A percentile compares a stretch with the other conserved stretches of the same genome.
Conservation (phyloP, 768 basidiomycete species). For the Daedalea quercina region DNA sequence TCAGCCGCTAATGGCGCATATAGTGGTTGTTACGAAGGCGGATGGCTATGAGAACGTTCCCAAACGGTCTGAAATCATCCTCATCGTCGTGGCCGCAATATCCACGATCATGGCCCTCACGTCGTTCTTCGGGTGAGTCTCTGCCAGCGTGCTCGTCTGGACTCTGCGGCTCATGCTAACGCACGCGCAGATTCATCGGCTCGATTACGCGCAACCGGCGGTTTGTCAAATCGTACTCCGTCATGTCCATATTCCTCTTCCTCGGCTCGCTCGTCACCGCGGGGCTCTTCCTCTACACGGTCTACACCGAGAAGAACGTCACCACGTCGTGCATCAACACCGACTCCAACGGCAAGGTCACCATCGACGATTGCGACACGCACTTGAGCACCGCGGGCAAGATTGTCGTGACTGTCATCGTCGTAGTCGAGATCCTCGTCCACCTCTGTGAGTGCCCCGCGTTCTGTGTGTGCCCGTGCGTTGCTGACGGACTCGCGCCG, state of each 20-base stretch:
- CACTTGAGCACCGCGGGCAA: constrained; percentile 16
- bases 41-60: constrained; percentile 8
- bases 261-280: constrained; percentile 11
- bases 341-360: constrained; percentile 6
- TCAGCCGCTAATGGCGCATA: background rate
- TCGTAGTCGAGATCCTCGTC: constrained; percentile 15
- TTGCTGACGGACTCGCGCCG: constrained; percentile 9
- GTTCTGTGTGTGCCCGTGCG: background rate
- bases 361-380: constrained; percentile 10
- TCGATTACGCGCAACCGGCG: constrained; percentile 20
- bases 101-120: constrained; percentile 19
- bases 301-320: constrained; percentile 15
- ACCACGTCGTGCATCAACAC: constrained; percentile 10
- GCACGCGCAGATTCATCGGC: constrained; percentile 19
- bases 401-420: constrained; percentile 14
- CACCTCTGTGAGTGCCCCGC: constrained; percentile 17
- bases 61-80: constrained; percentile 6
- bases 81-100: constrained; percentile 15
- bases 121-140: constrained; percentile 21
- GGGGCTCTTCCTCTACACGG: constrained; percentile 18
- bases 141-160: background rate
- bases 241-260: constrained; percentile 18
- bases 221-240: constrained; percentile 21
- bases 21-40: constrained; percentile 10
- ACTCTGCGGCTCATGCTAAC: background rate